A percentile compares a stretch with the other conserved stretches of the same genome.
These are phyloP conservation scores for Centaurea solstitialis DNA, from an alignment of 129 eudicot species.

Conservation along the genomic window DNA sequence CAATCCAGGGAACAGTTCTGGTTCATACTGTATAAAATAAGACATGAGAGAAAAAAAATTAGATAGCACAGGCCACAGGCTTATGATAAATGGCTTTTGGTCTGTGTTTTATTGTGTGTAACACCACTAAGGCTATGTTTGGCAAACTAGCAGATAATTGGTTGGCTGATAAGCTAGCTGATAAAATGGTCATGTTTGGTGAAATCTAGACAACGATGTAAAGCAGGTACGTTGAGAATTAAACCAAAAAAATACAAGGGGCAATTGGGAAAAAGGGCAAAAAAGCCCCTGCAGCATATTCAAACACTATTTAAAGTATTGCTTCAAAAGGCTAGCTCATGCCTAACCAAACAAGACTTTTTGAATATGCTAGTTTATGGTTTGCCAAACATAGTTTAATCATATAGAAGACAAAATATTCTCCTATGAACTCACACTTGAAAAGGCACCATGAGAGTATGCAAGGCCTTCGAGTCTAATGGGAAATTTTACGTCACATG, in stretches of 20 bases:
- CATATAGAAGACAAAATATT: neutral
- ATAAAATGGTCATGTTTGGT: no score
- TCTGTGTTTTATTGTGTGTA: no score
- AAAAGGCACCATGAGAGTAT: constrained; percentile 67
- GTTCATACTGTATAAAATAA: constrained; percentile 60
- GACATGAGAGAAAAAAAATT: neutral
- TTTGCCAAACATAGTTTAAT: neutral
- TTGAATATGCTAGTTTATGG: neutral
- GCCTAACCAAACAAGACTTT: neutral
- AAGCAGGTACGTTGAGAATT: neutral
- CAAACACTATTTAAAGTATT: no score
- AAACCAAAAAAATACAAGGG: neutral
- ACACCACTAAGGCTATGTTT: no score
- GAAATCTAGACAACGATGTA: neutral
- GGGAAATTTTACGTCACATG: constrained; percentile 81
- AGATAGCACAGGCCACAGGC: neutral
- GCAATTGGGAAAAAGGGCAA: neutral
- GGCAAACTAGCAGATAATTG: no score
- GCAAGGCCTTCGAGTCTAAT: constrained; percentile 77
- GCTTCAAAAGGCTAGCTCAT: neutral
- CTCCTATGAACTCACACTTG: constrained; percentile 49
- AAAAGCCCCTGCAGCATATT: neutral
- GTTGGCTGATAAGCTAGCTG: neutral
- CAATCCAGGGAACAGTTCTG: constrained; percentile 76
- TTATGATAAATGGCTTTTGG: neutral